Evolutionary conservation across 441 rosid species (phyloP), one percentile per base, ranked within the genome.

Genomic region (Biscutella laevigata): DNA sequence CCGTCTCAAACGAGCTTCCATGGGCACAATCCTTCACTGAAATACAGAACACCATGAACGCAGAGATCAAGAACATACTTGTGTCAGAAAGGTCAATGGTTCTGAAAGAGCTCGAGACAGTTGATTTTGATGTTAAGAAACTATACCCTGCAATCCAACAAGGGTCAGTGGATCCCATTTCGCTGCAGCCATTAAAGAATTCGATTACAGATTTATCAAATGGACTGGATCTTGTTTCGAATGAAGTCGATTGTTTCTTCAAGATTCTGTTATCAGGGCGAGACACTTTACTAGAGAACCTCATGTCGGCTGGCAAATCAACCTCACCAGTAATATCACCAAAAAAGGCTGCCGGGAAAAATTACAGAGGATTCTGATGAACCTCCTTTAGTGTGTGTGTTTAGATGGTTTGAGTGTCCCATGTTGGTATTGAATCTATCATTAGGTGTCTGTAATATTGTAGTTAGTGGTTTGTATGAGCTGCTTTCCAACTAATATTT

Each of bases 191-290:
- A 4, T 40, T 85, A 30, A 54, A 53, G 62, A 71, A 38, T 21
- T 73, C 74, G 1, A 67, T 76, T 39, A 56, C 72, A 12, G 73
- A 82, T 15, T 75, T 85, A 16, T 77, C 94, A 1, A 63, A 51
- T 19, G 95, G 87, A 43, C 61, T 88, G 17, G 94, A 92, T 62
- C 53, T 68, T 64, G 79, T 91, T 34, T 61, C 77, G 0, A 83
- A 79, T 42, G 81, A 73, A 65, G 88, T 88, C 11, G 98, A 91
- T 64, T 65, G 70, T 36, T 91, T 91, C 66, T 91, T 91, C 75
- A 87, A 80, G 71, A 71, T 83, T 68, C 80, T 88, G 58, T 71
- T 91, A 57, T 59, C 68, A 0, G 96, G 96, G 24, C 76, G 96
- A 5, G 86, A 91, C 70, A 88, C 94, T 5, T 68, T 91, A 69